Conservation (phyloP, 179 eudicot genomes). For the Silene coronaria region DNA sequence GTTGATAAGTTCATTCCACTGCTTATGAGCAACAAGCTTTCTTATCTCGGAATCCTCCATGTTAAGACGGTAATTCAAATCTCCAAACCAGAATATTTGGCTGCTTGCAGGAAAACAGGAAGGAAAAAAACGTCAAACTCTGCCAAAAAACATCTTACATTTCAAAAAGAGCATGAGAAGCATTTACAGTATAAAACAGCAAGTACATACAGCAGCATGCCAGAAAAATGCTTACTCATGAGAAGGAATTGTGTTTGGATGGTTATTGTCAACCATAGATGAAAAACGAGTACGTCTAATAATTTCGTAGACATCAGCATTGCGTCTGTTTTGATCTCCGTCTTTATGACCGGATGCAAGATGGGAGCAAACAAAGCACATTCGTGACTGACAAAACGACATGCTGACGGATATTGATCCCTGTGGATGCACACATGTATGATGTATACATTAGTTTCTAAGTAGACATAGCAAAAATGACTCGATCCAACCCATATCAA, state of each 20-base stretch:
- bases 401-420: slow-evolving; percentile 96
- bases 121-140: neutral
- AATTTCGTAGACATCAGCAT: slow-evolving; percentile 72
- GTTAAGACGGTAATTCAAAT: slow-evolving; percentile 87
- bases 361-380: slow-evolving; percentile 96
- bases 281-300: slow-evolving; percentile 78
- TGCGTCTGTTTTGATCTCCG: slow-evolving; percentile 77
- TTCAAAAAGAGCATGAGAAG: too few species aligned
- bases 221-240: slow-evolving; percentile 74
- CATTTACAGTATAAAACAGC: neutral
- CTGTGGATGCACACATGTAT: slow-evolving; percentile 35
- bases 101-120: slow-evolving; percentile 41
- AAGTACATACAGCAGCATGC: too few species aligned
- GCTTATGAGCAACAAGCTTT: slow-evolving; percentile 52
- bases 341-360: slow-evolving; percentile 78
- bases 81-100: slow-evolving; percentile 97
- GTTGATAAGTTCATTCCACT: slow-evolving; percentile 67
- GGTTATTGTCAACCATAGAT: slow-evolving; percentile 49
- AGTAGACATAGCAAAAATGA: neutral
- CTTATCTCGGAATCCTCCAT: slow-evolving; percentile 72
- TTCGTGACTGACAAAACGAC: slow-evolving; percentile 73
- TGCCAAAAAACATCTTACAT: too few species aligned
- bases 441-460: slow-evolving; percentile 7
- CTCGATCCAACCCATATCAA: neutral
- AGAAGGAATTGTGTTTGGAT: slow-evolving; percentile 69